Base-by-base conservation (phyloP, 805 yeast species). In the Groenewaldozyma salmanticensis region DNA sequence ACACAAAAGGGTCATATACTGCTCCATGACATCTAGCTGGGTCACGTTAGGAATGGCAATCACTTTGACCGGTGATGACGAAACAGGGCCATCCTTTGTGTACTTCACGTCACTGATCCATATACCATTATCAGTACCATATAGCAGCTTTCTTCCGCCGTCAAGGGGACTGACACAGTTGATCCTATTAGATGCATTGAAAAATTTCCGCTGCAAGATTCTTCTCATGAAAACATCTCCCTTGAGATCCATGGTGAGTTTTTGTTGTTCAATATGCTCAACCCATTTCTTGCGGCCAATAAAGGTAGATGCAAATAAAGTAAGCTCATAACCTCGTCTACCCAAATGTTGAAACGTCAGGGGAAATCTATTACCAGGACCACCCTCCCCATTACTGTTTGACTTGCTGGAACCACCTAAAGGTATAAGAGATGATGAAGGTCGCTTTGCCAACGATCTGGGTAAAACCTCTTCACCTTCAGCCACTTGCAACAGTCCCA, bases 101-200 rank as follows among this genome's bases (percentile, higher is more conserved):
- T 77, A 64, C 43, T 72, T 70, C 35, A 79, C 74, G 34, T 86
- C 86, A 35, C 92, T 77, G 35, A 86, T 75, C 68, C 81, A 92
- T 2, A 92, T 78, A 4, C 98, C 97, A 1, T 81, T 72, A 56
- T 86, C 95, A 0, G 97, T 87, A 33, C 97, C 97, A 55, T 84
- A 88, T 27, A 92, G 60, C 49, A 88, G 64, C 57, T 88, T 84
- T 49, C 94, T 74, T 17, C 97, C 97, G 40, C 96, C 96, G 56
- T 92, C 95, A 59, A 84, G 81, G 27, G 96, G 94, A 31, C 83
- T 87, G 21, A 87, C 90, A 66, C 96, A 87, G 56, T 85, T 87
- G 52, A 90, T 83, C 46, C 81, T 75, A 55, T 88, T 77, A 17
- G 70, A 67, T 37, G 78, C 75, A 49, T 77, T 86, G 60, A 88